Evolutionary conservation across 139 green algal species (phyloP), one percentile per base, ranked within the genome.

Genomic region (Chlorella sorokiniana): DNA sequence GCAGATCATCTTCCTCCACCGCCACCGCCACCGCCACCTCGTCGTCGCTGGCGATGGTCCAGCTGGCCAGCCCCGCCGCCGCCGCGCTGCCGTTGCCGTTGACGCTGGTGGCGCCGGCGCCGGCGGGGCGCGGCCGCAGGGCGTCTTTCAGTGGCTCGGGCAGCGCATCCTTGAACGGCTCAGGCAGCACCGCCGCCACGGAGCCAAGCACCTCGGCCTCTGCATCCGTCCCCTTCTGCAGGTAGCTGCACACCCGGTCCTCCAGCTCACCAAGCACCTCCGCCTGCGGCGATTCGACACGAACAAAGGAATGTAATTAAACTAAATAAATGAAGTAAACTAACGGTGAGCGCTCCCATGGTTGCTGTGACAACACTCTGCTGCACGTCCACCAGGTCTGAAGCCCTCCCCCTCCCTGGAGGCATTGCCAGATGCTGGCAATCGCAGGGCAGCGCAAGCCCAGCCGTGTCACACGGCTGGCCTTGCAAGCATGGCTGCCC

Each of bases 161-260:
- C 62, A 87, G n/a, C 42, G 75, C 76, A 63, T 85, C 84, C 67
- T 81, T 89, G 4, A 91, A 84, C 31, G 84, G 85, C 48, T 89
- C 74, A 5, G 90, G 91, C 35, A 95, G 89, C 20, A 89, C 62
- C 11, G 87, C 87, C 18, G 83, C 84, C 20, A 95, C 42, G 76
- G 89, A 92, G 9, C 73, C 62, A 37, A 94, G 76, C 23, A 94
- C 82, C 42, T 93, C 91, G 18, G 75, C 80, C 87, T 95, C 91
- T 7, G 91, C 65, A 8, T 64, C 84, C 42, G 86, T 83, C 1
- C 91, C 91, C 31, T 85, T 84, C 77, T 95, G 87, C 41, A 95
- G 73, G 59, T 89, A 92, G 33, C 78, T 77, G 0, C 91, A 73
- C 29, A 95, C 51, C 0, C 79, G 86, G 27, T 87, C 84, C 83